Percentiles rank a stretch among this genome's conserved stretches.
Conservation (phyloP, 140 eudicot genomes). For the Senecio squalidus region DNA sequence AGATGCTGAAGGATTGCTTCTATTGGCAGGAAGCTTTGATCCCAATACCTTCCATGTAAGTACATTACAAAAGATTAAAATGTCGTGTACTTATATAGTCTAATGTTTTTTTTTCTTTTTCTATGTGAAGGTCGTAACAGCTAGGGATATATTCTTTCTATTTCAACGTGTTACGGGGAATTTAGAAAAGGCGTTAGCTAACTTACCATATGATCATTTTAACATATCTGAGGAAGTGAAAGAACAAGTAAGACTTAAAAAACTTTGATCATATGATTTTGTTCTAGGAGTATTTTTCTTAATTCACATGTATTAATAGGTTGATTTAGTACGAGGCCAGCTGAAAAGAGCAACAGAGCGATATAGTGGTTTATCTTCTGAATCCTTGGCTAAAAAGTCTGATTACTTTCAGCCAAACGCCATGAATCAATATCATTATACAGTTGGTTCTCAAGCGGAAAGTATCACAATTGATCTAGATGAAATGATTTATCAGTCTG, state of each 20-base stretch:
- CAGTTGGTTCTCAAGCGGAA: too few relatives aligned
- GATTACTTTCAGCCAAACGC: slow-evolving; percentile 29
- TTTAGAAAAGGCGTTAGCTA: slow-evolving; percentile 70
- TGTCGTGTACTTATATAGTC: neutral
- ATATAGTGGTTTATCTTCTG: slow-evolving; percentile 50
- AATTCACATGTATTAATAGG: slow-evolving; percentile 31
- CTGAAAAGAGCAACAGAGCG: slow-evolving; percentile 66
- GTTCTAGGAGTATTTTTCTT: neutral
- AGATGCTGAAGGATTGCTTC: slow-evolving; percentile 48
- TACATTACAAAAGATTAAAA: neutral
- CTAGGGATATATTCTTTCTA: slow-evolving; percentile 56
- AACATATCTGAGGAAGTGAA: slow-evolving; percentile 94
- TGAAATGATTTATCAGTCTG: slow-evolving; percentile 29
- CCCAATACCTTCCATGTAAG: slow-evolving; percentile 49
- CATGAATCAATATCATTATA: slow-evolving; percentile 45
- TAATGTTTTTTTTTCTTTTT: neutral
- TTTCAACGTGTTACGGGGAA: slow-evolving; percentile 78
- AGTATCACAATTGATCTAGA: slow-evolving; percentile 25
- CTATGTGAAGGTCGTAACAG: slow-evolving; percentile 47
- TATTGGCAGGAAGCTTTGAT: slow-evolving; percentile 59
- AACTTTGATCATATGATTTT: neutral
- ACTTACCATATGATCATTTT: slow-evolving; percentile 59
- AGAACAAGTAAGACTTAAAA: slow-evolving; percentile 65
- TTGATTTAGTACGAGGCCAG: slow-evolving; percentile 78
- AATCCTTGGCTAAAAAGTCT: slow-evolving; percentile 47